A percentile compares a stretch with the other conserved stretches of the same genome.
Evolutionary conservation across 169 alveolate species (phyloP).

Genomic region (Plasmodium yoelii): DNA sequence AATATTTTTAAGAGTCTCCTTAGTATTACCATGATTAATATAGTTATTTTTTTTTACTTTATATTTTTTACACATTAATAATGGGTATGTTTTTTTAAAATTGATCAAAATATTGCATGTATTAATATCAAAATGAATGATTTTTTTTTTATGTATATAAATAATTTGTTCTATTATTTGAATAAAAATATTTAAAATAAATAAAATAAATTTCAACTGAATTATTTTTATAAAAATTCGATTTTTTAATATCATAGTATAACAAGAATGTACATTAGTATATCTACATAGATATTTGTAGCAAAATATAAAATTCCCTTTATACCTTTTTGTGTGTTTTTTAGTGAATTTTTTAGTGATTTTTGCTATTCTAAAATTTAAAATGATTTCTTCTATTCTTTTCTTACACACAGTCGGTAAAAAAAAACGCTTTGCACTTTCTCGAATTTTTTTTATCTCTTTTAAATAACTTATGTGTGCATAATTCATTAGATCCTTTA

Average conservation of each 20-base stretch:
- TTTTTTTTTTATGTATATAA: constrained; percentile 31
- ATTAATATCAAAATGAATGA: constrained; percentile 71
- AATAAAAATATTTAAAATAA: constrained; percentile 28
- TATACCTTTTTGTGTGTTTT: constrained; percentile 11
- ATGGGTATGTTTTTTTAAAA: background rate
- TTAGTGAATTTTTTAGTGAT: constrained; percentile 14
- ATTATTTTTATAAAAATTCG: background rate
- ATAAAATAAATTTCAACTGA: constrained; percentile 7
- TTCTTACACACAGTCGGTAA: background rate
- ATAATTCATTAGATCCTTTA: constrained; percentile 20
- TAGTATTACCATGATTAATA: no score
- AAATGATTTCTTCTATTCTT: background rate
- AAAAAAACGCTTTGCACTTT: background rate
- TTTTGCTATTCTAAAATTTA: constrained; percentile 20
- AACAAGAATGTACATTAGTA: background rate
- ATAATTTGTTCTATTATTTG: constrained; percentile 37
- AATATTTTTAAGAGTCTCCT: no score
- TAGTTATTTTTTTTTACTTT: no score
- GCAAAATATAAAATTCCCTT: background rate
- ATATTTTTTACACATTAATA: no score
- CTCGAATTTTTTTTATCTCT: constrained; percentile 7
- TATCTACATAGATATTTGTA: constrained; percentile 4
- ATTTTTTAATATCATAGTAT: constrained; percentile 14
- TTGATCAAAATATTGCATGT: constrained; percentile 40
- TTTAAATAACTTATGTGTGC: constrained; percentile 21